Evolutionary conservation across 768 basidiomycete species (phyloP).

Genomic region (Leccinum disarticulatum): DNA sequence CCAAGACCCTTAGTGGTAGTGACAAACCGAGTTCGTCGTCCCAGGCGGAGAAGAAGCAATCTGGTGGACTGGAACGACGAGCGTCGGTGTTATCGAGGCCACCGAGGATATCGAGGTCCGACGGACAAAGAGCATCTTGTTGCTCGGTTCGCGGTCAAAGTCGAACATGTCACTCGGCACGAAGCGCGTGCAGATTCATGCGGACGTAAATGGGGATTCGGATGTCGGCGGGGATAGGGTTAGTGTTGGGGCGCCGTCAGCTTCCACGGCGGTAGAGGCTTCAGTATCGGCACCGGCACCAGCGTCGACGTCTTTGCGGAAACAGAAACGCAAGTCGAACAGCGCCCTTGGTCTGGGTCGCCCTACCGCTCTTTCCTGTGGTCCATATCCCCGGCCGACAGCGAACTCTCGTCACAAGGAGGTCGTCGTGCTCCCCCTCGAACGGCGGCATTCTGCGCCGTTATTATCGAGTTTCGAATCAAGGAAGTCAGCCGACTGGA

Average conservation of each 20-base stretch:
- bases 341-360: slow-evolving; percentile 10
- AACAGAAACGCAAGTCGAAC: slow-evolving; percentile 25
- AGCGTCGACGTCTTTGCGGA: slow-evolving; percentile 7
- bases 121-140: slow-evolving; percentile 33
- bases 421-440: slow-evolving; percentile 23
- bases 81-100: slow-evolving; percentile 33
- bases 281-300: background rate
- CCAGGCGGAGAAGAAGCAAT: slow-evolving; percentile 6
- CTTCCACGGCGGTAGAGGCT: background rate
- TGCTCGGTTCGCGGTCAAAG: slow-evolving; percentile 31
- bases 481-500: slow-evolving; percentile 23
- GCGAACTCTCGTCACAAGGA: background rate
- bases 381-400: background rate
- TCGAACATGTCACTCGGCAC: slow-evolving; percentile 18
- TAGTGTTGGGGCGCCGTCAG: background rate
- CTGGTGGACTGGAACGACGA: slow-evolving; percentile 21
- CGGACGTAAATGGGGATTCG: slow-evolving; percentile 23
- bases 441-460: slow-evolving; percentile 33
- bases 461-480: slow-evolving; percentile 15
- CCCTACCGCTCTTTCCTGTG: background rate
- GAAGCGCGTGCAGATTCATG: slow-evolving; percentile 32
- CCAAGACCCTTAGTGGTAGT: background rate
- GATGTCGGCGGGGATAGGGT: slow-evolving; percentile 1
- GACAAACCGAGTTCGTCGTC: slow-evolving; percentile 6
- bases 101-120: slow-evolving; percentile 26